Percentiles rank a stretch among this genome's conserved stretches.
Evolutionary conservation across 2,329 filamentous ascomycete species (phyloP).

Genomic region (Trichophyton mentagrophytes): DNA sequence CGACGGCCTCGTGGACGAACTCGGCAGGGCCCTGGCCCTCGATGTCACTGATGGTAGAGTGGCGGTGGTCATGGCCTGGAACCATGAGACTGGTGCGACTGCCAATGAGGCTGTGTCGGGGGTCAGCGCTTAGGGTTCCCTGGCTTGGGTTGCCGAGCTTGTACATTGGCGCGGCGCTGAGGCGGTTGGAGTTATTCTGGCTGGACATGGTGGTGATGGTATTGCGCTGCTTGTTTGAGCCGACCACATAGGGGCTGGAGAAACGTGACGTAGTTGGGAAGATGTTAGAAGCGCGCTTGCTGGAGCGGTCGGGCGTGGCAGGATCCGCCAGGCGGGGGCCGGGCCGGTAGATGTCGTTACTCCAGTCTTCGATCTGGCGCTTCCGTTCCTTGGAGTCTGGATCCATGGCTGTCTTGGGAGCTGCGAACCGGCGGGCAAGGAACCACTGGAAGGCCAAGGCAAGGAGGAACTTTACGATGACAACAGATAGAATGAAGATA

Average conservation of each 20-base stretch:
- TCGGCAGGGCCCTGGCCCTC: slow-evolving; percentile 73
- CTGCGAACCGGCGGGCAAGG: slow-evolving; percentile 71
- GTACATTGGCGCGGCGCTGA: slow-evolving; percentile 55
- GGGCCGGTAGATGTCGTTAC: slow-evolving; percentile 89
- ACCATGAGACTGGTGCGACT: slow-evolving; percentile 50
- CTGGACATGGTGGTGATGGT: slow-evolving; percentile 88
- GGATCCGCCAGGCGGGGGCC: slow-evolving; percentile 69
- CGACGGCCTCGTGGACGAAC: slow-evolving; percentile 93
- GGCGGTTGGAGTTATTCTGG: slow-evolving; percentile 61
- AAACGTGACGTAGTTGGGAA: slow-evolving; percentile 90
- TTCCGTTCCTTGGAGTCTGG: slow-evolving; percentile 72
- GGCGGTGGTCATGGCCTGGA: slow-evolving; percentile 39
- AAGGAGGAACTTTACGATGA: slow-evolving; percentile 72
- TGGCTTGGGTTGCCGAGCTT: slow-evolving; percentile 45
- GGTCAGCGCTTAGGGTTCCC: slow-evolving; percentile 39
- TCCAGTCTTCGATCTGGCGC: slow-evolving; percentile 94
- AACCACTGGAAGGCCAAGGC: slow-evolving; percentile 96
- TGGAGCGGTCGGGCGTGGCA: slow-evolving; percentile 56
- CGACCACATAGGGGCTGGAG: slow-evolving; percentile 69
- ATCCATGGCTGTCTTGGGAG: slow-evolving; percentile 70
- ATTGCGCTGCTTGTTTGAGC: slow-evolving; percentile 39
- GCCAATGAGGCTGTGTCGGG: slow-evolving; percentile 28
- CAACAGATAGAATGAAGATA: slow-evolving; percentile 81
- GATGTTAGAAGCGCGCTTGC: slow-evolving; percentile 72
- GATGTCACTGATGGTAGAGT: slow-evolving; percentile 45